Conservation (phyloP, 2,329 filamentous ascomycete genomes). For the Stylonectria norvegica region DNA sequence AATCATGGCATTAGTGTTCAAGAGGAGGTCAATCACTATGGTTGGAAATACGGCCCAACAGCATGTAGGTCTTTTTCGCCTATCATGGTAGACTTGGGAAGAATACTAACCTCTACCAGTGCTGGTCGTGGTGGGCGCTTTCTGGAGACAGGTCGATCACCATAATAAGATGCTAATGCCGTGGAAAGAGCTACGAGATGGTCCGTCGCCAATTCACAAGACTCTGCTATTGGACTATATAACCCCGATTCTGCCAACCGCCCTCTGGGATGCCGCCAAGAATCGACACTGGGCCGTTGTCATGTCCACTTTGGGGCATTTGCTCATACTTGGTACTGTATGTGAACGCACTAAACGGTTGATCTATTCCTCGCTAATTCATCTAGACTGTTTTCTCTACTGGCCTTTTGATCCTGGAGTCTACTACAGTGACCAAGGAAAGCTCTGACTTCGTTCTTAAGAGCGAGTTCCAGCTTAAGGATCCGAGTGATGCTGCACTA, state of each 20-base stretch:
- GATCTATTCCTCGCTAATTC: neutral
- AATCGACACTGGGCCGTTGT: constrained; percentile 25
- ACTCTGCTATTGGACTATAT: constrained; percentile 31
- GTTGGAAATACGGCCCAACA: constrained; percentile 24
- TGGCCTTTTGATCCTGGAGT: constrained; percentile 27
- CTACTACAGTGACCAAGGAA: constrained; percentile 20
- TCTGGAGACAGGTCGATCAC: constrained; percentile 33
- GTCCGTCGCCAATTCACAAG: constrained; percentile 12
- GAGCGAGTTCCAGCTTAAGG: constrained; percentile 12
- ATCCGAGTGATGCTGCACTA: constrained; percentile 6
- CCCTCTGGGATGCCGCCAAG: constrained; percentile 22
- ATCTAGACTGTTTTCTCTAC: constrained; percentile 28
- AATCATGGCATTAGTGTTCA: constrained; percentile 19
- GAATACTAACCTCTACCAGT: constrained; percentile 11
- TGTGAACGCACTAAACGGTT: constrained; percentile 1
- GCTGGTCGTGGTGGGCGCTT: constrained; percentile 23
- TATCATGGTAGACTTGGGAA: neutral
- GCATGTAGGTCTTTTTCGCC: constrained; percentile 13
- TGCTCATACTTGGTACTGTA: constrained; percentile 28
- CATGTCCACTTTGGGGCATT: constrained; percentile 21
- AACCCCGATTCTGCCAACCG: constrained; percentile 23
- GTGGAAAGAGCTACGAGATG: constrained; percentile 26
- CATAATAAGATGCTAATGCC: constrained; percentile 25
- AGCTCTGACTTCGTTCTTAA: constrained; percentile 15
- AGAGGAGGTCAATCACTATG: constrained; percentile 19